phyloP scores from a whole-genome alignment of 441 rosid species.

The Raphanus hybrid region DNA sequence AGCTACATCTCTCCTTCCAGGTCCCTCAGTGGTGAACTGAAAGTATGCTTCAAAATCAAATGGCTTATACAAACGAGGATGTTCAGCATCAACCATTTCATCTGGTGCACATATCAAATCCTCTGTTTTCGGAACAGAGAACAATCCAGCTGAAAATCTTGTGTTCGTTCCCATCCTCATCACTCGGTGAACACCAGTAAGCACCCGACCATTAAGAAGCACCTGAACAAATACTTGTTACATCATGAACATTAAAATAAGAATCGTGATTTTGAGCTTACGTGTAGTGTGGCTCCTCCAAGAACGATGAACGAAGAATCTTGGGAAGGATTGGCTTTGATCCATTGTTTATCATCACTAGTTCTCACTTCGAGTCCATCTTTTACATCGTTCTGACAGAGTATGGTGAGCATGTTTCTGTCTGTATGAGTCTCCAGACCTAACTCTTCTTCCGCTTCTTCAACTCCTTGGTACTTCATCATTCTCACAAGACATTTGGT shows the following conservation, averaged over 20 bases:
- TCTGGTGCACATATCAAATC: constrained; percentile 56
- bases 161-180: constrained; percentile 61
- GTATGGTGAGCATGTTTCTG: constrained; percentile 40
- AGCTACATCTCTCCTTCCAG: constrained; percentile 34
- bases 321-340: constrained; percentile 34
- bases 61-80: constrained; percentile 64
- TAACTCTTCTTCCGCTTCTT: constrained; percentile 30
- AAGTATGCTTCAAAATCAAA: constrained; percentile 49
- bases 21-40: constrained; percentile 26
- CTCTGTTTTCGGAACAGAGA: constrained; percentile 59
- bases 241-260: background rate
- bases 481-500: constrained; percentile 22
- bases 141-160: constrained; percentile 59
- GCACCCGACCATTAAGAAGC: constrained; percentile 59
- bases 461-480: constrained; percentile 33
- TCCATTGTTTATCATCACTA: constrained; percentile 31
- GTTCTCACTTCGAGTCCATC: constrained; percentile 25
- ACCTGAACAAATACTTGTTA: constrained; percentile 48
- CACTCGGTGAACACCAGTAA: constrained; percentile 55
- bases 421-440: constrained; percentile 37
- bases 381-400: constrained; percentile 31
- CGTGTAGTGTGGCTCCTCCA: constrained; percentile 33
- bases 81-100: constrained; percentile 60
- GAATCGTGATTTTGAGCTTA: background rate
- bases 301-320: constrained; percentile 32